Evolutionary conservation across 1,284 basidiomycete species (phyloP).

Genomic region (Lentinula novae-zelandiae): DNA sequence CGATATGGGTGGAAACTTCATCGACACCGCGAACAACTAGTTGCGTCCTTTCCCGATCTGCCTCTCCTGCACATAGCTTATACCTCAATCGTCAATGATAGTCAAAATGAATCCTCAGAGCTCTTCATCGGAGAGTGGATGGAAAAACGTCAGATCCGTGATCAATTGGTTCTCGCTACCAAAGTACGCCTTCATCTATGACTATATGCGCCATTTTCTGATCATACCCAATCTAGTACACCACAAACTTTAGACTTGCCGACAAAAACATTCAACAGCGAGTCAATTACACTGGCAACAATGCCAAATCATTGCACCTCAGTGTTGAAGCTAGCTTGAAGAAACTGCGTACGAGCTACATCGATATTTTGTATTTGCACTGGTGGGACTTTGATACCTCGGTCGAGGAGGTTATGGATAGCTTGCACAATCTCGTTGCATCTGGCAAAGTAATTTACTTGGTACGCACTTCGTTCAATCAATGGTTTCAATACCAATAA

Average conservation of each 20-base stretch:
- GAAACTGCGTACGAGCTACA: conserved; percentile 54
- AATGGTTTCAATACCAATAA: not conserved
- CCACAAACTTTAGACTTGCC: conserved; percentile 24
- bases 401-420: conserved; percentile 54
- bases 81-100: not conserved
- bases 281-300: conserved; percentile 45
- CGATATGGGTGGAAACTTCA: conserved; percentile 13
- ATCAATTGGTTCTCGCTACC: conserved; percentile 14
- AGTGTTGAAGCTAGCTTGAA: conserved; percentile 46
- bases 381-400: conserved; percentile 52
- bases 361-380: conserved; percentile 53
- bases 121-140: conserved; percentile 14
- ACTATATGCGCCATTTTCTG: not conserved
- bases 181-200: conserved; percentile 1
- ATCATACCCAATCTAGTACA: conserved; percentile 9
- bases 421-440: conserved; percentile 40
- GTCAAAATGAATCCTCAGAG: conserved; percentile 14
- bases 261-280: conserved; percentile 29
- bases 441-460: conserved; percentile 49
- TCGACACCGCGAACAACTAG: conserved; percentile 18
- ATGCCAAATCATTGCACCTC: conserved; percentile 38
- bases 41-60: not conserved
- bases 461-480: conserved; percentile 22
- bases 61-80: not conserved
- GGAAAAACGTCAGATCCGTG: conserved; percentile 12